A percentile compares a stretch with the other conserved stretches of the same genome.
Evolutionary conservation across 2,329 filamentous ascomycete species (phyloP).

Genomic region (Neonectria punicea): DNA sequence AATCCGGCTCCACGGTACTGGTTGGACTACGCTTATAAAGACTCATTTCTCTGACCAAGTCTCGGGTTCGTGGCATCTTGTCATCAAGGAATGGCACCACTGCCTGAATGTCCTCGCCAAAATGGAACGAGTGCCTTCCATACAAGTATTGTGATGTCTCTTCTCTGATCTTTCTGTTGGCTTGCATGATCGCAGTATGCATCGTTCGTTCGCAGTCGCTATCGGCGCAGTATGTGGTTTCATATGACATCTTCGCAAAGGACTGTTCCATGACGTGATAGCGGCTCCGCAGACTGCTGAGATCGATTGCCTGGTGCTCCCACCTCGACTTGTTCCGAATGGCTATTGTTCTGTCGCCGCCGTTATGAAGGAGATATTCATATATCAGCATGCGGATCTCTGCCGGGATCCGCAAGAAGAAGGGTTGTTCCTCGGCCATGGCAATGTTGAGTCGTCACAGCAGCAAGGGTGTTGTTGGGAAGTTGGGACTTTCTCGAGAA

Average conservation of each 20-base stretch:
- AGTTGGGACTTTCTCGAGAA: not conserved
- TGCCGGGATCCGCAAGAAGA: conserved; percentile 50
- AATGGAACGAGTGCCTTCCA: conserved; percentile 65
- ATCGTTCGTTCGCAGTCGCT: conserved; percentile 42
- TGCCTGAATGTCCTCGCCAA: conserved; percentile 69
- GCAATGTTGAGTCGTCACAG: conserved; percentile 8
- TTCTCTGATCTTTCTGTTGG: conserved; percentile 59
- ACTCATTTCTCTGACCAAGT: conserved; percentile 59
- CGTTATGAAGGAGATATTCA: conserved; percentile 55
- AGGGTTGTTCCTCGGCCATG: conserved; percentile 35
- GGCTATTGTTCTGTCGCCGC: conserved; percentile 49
- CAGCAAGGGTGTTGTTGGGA: not conserved
- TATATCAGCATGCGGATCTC: conserved; percentile 59
- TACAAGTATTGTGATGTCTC: conserved; percentile 69
- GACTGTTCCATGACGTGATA: conserved; percentile 56
- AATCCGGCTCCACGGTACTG: conserved; percentile 47
- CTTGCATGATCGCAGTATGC: conserved; percentile 58
- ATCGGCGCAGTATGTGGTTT: conserved; percentile 63
- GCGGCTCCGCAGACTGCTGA: conserved; percentile 43
- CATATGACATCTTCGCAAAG: conserved; percentile 53
- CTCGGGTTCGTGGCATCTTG: conserved; percentile 59
- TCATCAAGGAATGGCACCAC: conserved; percentile 69
- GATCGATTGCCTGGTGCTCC: conserved; percentile 35
- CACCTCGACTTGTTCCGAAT: conserved; percentile 52
- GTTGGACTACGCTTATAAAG: conserved; percentile 65